Percentiles rank a stretch among this genome's conserved stretches.
These are phyloP conservation scores for Cryptosporidium parvum DNA, from an alignment of 169 alveolate genomes.

Conservation along the genomic window DNA sequence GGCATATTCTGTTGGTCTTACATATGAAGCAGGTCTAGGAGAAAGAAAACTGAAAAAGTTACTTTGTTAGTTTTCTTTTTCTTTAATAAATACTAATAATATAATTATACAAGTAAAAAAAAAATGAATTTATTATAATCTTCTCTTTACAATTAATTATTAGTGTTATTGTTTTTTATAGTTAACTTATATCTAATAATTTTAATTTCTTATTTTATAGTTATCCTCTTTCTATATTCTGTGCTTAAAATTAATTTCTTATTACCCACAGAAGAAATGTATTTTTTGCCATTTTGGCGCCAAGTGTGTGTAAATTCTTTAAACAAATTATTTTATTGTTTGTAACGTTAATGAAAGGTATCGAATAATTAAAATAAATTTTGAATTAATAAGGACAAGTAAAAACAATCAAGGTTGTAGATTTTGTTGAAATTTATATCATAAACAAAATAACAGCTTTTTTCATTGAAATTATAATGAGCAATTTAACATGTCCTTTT, in stretches of 20 bases:
- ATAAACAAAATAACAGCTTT: no score
- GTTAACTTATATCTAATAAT: no score
- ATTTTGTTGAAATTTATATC: no score
- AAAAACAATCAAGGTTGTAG: not conserved
- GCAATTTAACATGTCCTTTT: not conserved
- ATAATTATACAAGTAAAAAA: no score
- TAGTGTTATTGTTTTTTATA: no score
- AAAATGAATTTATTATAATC: no score
- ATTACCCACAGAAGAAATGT: not conserved
- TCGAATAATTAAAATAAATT: no score
- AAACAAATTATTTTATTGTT: no score
- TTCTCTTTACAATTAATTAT: no score
- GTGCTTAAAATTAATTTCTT: not conserved
- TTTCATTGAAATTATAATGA: not conserved
- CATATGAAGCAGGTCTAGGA: constrained; percentile 61
- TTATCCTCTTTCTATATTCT: not conserved
- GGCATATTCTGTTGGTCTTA: constrained; percentile 69
- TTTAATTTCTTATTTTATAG: no score
- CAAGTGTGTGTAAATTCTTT: not conserved
- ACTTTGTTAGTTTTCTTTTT: constrained; percentile 16
- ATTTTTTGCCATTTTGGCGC: not conserved
- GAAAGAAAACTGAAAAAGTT: constrained; percentile 64
- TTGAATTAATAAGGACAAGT: not conserved
- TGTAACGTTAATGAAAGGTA: no score
- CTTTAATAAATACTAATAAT: no score